Evolutionary conservation across 2,329 filamentous ascomycete genomes (phyloP).

Genomic region (Penicillium sp.): DNA sequence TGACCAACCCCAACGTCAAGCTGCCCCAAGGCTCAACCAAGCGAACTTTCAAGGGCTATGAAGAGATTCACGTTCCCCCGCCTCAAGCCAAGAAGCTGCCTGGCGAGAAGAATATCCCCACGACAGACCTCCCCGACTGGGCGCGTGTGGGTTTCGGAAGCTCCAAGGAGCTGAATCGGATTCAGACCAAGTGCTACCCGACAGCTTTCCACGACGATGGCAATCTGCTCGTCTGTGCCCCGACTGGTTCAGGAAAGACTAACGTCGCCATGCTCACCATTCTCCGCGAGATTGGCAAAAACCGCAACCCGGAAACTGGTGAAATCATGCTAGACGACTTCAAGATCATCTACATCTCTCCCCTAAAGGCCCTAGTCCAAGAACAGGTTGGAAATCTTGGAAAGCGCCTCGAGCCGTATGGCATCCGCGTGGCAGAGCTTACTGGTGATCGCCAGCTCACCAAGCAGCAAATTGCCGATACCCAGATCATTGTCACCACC

Average conservation of each 20-base stretch:
- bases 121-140: slow-evolving; percentile 91
- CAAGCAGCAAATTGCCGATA: slow-evolving; percentile 97
- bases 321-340: slow-evolving; percentile 95
- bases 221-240: slow-evolving; percentile 97
- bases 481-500: slow-evolving; percentile 96
- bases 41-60: slow-evolving; percentile 94
- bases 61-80: slow-evolving; percentile 95
- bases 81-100: slow-evolving; percentile 87
- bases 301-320: slow-evolving; percentile 86
- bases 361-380: slow-evolving; percentile 92
- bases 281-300: slow-evolving; percentile 93
- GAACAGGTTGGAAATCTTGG: slow-evolving; percentile 99
- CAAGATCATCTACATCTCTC: slow-evolving; percentile 98
- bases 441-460: slow-evolving; percentile 98
- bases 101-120: slow-evolving; percentile 79
- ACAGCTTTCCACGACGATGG: slow-evolving; percentile 92
- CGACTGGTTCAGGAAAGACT: slow-evolving; percentile 96
- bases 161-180: slow-evolving; percentile 87
- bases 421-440: slow-evolving; percentile 90
- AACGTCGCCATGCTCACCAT: slow-evolving; percentile 99
- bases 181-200: slow-evolving; percentile 92
- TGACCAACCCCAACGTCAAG: slow-evolving; percentile 97
- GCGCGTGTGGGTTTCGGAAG: slow-evolving; percentile 83
- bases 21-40: slow-evolving; percentile 95
- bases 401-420: slow-evolving; percentile 85